Percentiles rank a stretch among this genome's conserved stretches.
Conservation (phyloP, 495 filamentous ascomycete species). For the Daldinia bambusicola region DNA sequence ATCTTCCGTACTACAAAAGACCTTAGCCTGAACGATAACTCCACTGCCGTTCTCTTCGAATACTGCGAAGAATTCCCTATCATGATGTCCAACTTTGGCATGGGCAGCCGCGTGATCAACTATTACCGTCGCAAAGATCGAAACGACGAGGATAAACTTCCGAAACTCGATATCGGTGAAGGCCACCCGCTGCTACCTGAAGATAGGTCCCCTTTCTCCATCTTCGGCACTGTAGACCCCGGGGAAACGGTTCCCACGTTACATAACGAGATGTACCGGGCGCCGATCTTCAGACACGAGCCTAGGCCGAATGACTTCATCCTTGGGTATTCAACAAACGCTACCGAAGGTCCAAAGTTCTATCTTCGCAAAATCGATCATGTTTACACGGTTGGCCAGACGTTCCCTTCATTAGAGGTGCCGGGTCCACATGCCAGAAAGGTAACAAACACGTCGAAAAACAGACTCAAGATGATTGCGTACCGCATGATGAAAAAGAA, state of each 20-base stretch:
- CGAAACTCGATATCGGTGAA: constrained; percentile 76
- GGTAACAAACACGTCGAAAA: constrained; percentile 94
- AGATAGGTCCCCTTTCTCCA: constrained; percentile 93
- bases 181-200: constrained; percentile 85
- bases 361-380: constrained; percentile 89
- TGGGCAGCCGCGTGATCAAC: constrained; percentile 94
- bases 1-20: constrained; percentile 79
- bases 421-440: constrained; percentile 92
- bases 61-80: constrained; percentile 95
- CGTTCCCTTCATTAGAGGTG: constrained; percentile 89
- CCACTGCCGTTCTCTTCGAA: constrained; percentile 85
- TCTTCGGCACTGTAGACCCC: constrained; percentile 91
- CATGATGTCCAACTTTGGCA: constrained; percentile 93
- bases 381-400: constrained; percentile 88
- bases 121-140: constrained; percentile 91
- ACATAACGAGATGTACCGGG: constrained; percentile 94
- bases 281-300: constrained; percentile 89
- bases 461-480: constrained; percentile 93
- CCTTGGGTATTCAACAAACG: constrained; percentile 81
- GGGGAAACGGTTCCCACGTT: constrained; percentile 89
- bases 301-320: constrained; percentile 85
- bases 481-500: constrained; percentile 84
- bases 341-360: constrained; percentile 75
- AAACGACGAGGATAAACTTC: constrained; percentile 70
- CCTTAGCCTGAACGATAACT: constrained; percentile 86